A percentile compares a stretch with the other conserved stretches of the same genome.
These are phyloP conservation scores for Arachnomyces sp. DNA, from an alignment of 2,329 filamentous ascomycete genomes.

Conservation along the genomic window DNA sequence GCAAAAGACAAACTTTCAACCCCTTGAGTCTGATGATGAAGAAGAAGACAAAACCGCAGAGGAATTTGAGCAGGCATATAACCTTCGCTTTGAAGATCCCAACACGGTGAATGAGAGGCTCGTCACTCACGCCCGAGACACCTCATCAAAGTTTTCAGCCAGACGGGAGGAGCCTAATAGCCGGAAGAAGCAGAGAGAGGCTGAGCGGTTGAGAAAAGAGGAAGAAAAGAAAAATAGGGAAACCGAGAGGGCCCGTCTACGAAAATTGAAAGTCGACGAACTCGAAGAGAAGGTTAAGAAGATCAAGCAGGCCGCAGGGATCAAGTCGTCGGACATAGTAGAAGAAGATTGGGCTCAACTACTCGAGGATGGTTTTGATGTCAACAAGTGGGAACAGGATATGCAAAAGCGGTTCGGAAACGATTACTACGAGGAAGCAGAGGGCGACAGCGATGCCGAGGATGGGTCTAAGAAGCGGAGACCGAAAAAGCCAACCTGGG, in stretches of 20 bases:
- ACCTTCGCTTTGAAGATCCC: conserved; percentile 91
- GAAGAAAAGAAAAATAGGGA: conserved; percentile 67
- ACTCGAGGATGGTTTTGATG: conserved; percentile 80
- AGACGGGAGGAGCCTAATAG: conserved; percentile 72
- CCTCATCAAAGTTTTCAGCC: conserved; percentile 73
- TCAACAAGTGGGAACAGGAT: conserved; percentile 81
- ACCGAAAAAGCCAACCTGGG: conserved; percentile 80
- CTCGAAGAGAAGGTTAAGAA: conserved; percentile 77
- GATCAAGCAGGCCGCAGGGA: conserved; percentile 82
- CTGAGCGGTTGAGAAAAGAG: conserved; percentile 69
- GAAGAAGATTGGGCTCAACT: conserved; percentile 80
- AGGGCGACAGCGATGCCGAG: conserved; percentile 45
- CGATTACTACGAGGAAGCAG: conserved; percentile 71
- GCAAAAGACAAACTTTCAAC: conserved; percentile 60
- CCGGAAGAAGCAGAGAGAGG: conserved; percentile 70
- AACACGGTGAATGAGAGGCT: conserved; percentile 79
- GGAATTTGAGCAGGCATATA: conserved; percentile 86
- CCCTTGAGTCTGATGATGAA: conserved; percentile 90
- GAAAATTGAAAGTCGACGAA: conserved; percentile 85
- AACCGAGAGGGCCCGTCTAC: conserved; percentile 73
- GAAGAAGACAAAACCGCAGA: conserved; percentile 68
- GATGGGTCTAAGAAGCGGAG: conserved; percentile 47
- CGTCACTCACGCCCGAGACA: conserved; percentile 80
- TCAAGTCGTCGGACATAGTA: conserved; percentile 58
- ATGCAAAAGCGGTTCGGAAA: conserved; percentile 87